A percentile compares a stretch with the other conserved stretches of the same genome.
Evolutionary conservation across 148 eudicot genomes (phyloP).

Genomic region (Cornus kousa): DNA sequence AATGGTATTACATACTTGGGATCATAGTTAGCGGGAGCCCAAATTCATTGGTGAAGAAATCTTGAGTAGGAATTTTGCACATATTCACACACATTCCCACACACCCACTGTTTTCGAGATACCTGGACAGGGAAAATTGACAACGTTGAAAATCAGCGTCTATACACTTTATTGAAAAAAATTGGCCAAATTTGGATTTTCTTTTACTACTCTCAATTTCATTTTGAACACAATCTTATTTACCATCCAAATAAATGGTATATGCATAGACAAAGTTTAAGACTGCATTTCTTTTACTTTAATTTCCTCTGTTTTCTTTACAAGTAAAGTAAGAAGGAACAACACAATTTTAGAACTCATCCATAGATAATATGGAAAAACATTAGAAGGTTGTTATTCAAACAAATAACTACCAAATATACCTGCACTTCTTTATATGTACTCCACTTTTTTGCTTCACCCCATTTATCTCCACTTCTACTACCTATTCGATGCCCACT

Average conservation of each 20-base stretch:
- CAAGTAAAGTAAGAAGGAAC: too few relatives aligned
- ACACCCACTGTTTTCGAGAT: conserved; percentile 94
- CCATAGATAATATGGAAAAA: too few relatives aligned
- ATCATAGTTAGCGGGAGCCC: conserved; percentile 96
- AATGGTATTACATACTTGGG: conserved; percentile 57
- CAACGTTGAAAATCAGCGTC: not conserved
- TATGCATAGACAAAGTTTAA: too few relatives aligned
- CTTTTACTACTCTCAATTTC: too few relatives aligned
- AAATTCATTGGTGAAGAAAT: conserved; percentile 94
- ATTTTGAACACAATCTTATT: too few relatives aligned
- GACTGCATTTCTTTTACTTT: too few relatives aligned
- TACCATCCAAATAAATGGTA: too few relatives aligned
- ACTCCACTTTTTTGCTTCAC: conserved; percentile 90
- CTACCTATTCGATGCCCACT: conserved; percentile 45
- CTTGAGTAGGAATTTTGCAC: conserved; percentile 98
- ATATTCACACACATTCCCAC: conserved; percentile 95
- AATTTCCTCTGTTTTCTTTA: too few relatives aligned
- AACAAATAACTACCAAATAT: not conserved
- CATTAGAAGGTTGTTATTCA: not conserved
- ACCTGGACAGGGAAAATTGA: conserved; percentile 35
- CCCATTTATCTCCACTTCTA: conserved; percentile 84
- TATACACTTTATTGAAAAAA: not conserved
- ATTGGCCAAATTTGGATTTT: not conserved
- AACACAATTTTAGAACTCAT: too few relatives aligned
- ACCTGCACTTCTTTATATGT: conserved; percentile 93